These are phyloP conservation scores for Entomortierella lignicola DNA, from an alignment of 192 early-diverging fungal species.

Conservation along the genomic window DNA sequence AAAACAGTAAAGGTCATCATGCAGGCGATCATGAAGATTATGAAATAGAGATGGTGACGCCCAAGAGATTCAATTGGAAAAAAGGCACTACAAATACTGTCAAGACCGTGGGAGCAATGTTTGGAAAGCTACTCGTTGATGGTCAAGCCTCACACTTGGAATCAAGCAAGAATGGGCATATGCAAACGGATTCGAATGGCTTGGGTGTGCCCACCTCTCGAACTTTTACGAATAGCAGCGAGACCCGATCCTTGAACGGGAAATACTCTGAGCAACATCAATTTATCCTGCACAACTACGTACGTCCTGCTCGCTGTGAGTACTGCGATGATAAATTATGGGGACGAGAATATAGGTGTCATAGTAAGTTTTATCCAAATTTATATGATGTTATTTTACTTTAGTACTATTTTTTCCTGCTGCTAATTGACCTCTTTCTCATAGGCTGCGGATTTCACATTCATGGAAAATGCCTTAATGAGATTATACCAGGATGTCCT, in stretches of 20 bases:
- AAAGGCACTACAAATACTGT: constrained; percentile 50
- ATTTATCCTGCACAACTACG: constrained; percentile 52
- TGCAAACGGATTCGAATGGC: constrained; percentile 63
- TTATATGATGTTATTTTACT: background rate
- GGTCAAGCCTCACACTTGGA: background rate
- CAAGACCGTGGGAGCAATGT: constrained; percentile 51
- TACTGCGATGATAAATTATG: constrained; percentile 69
- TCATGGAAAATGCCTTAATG: constrained; percentile 57
- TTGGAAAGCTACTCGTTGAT: constrained; percentile 44
- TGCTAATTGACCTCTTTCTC: background rate
- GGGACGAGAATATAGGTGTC: constrained; percentile 63
- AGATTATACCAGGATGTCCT: constrained; percentile 23
- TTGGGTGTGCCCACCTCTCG: constrained; percentile 43
- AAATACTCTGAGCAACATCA: constrained; percentile 26
- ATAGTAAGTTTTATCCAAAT: constrained; percentile 32
- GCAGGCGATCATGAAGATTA: constrained; percentile 42
- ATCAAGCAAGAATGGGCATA: constrained; percentile 29
- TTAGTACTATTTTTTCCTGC: background rate
- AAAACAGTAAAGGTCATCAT: constrained; percentile 18
- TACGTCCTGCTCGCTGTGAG: constrained; percentile 61
- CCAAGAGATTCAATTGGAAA: constrained; percentile 69
- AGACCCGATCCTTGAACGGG: constrained; percentile 41
- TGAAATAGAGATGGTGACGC: constrained; percentile 43
- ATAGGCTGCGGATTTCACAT: constrained; percentile 60
- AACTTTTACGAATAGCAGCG: constrained; percentile 25